A percentile compares a stretch with the other conserved stretches of the same genome.
phyloP scores from a whole-genome alignment of 1,284 basidiomycete species.

The Stygiomarasmius scandens region DNA sequence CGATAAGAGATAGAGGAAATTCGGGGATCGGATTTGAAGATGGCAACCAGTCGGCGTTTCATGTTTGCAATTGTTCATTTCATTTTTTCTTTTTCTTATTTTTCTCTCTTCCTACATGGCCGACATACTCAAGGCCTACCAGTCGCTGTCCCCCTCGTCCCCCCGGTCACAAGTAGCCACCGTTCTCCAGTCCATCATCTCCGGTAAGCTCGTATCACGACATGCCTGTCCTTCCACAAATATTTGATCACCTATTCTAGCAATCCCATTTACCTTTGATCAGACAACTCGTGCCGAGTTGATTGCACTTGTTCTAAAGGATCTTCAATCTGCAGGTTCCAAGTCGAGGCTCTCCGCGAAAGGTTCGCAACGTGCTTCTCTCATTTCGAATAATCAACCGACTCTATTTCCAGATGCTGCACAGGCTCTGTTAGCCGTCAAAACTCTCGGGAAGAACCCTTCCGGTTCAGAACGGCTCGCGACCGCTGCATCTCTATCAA shows the following conservation, averaged over 20 bases:
- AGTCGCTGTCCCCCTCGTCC: slow-evolving; percentile 47
- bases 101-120: slow-evolving; percentile 27
- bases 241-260: slow-evolving; percentile 22
- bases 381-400: slow-evolving; percentile 12
- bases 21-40: no score
- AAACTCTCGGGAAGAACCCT: slow-evolving; percentile 74
- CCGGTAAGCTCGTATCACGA: slow-evolving; percentile 35
- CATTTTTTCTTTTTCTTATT: slow-evolving; percentile 3
- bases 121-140: slow-evolving; percentile 44
- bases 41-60: neutral
- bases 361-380: slow-evolving; percentile 38
- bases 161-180: slow-evolving; percentile 44
- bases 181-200: slow-evolving; percentile 52
- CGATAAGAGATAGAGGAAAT: no score
- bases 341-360: slow-evolving; percentile 50
- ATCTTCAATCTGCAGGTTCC: slow-evolving; percentile 46
- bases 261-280: slow-evolving; percentile 43
- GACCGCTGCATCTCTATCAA: slow-evolving; percentile 51
- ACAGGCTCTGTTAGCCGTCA: slow-evolving; percentile 70
- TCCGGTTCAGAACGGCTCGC: slow-evolving; percentile 70
- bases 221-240: neutral
- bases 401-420: slow-evolving; percentile 50
- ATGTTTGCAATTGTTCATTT: neutral
- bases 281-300: slow-evolving; percentile 41
- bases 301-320: slow-evolving; percentile 54